Percentiles rank a stretch among this genome's conserved stretches.
These are phyloP conservation scores for Penicillium sumatraense DNA, from an alignment of 2,329 filamentous ascomycete species.

Conservation along the genomic window DNA sequence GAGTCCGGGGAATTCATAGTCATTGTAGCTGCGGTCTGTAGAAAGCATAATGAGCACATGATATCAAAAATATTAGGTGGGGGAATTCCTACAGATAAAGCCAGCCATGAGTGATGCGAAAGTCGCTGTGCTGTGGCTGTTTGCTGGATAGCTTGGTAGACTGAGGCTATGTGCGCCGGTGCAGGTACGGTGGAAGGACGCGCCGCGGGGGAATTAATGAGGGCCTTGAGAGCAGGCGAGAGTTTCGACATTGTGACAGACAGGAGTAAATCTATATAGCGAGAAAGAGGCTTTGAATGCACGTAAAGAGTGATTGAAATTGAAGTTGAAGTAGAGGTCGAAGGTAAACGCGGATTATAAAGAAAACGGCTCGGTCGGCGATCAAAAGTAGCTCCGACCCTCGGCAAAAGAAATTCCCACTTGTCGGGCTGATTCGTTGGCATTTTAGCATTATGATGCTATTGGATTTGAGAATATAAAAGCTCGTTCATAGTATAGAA, in stretches of 20 bases:
- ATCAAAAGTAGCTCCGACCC: not conserved
- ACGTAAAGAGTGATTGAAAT: not conserved
- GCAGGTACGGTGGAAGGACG: constrained; percentile 69
- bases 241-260: constrained; percentile 70
- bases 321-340: not conserved
- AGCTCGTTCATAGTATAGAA: too few relatives aligned
- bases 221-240: constrained; percentile 70
- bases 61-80: not conserved
- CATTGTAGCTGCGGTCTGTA: constrained; percentile 80
- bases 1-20: constrained; percentile 85
- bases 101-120: constrained; percentile 69
- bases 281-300: not conserved
- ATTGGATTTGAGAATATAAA: too few relatives aligned
- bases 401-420: not conserved
- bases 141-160: constrained; percentile 67
- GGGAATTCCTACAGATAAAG: constrained; percentile 61
- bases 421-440: not conserved
- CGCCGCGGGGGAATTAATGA: constrained; percentile 73
- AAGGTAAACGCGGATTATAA: not conserved
- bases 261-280: too few relatives aligned
- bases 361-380: not conserved
- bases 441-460: too few relatives aligned
- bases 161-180: constrained; percentile 63
- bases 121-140: constrained; percentile 66
- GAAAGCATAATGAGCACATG: not conserved